Evolutionary conservation across 306 rosid genomes (phyloP), one percentile per base, ranked within the genome.

Genomic region (Cicer cuneatum): DNA sequence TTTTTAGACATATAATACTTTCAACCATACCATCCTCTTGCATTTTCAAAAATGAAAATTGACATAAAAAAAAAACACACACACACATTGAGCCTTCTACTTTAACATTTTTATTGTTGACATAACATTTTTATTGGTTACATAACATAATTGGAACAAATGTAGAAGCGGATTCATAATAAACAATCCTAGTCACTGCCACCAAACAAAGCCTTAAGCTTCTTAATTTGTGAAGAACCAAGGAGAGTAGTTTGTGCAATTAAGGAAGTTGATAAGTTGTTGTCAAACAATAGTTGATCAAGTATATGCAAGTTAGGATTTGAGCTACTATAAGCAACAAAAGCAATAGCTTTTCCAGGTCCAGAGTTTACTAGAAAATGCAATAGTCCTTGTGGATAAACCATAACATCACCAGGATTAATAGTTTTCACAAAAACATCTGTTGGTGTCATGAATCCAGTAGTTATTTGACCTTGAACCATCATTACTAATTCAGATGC

Each of bases 291-390:
- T 1, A 91, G 85, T 66, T 77, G 82, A 60, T 86, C 92, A 4
- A 77, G 70, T 70, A 89, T 76, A 71, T 91, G 95, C 9, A 86
- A 91, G 3, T 91, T 88, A 61, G 95, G 97, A 68, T 64, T 78
- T 15, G 91, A 71, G 45, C 92, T 89, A n/a, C 80, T 83, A 53
- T 87, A 83, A 53, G 80, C 33, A 10, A 76, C 86, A 66, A 82
- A 71, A 41, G 85, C 93, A 37, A 24, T 64, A 5, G 91, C 88
- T n/a, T 59, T 74, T 1, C 56, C 46, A 2, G 81, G 81, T 1
- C 83, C 87, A 58, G 85, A 82, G 62, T 89, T 91, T 3, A 87
- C 43, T 56, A 89, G 95, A 72, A 84, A 89, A 73, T 91, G 92
- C 53, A 91, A 46, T 64, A 80, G 53, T 10, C 93, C 96, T 71